Conservation (phyloP, 2,329 filamentous ascomycete species). For the Zymoseptoria brevis region DNA sequence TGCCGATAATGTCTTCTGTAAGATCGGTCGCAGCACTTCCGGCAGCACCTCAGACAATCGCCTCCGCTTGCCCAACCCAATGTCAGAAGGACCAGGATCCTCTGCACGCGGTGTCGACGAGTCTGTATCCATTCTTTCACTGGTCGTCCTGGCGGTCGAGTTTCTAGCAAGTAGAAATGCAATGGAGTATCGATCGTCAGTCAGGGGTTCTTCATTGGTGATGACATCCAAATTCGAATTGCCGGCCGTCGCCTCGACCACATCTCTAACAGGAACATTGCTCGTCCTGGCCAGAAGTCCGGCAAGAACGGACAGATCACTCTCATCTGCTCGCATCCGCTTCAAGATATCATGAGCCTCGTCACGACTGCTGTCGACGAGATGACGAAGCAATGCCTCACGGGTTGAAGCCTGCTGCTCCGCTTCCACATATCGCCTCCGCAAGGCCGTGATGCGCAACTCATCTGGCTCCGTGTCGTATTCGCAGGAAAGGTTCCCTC, state of each 20-base stretch:
- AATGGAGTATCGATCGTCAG: background rate
- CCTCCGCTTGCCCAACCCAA: constrained; percentile 1
- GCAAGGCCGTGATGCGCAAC: constrained; percentile 7
- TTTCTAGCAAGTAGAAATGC: background rate
- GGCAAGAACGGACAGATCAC: constrained; percentile 2
- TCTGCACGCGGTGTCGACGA: background rate
- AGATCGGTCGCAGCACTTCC: background rate
- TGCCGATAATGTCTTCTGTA: background rate
- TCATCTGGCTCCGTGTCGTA: constrained; percentile 11
- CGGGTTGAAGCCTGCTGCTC: constrained; percentile 2
- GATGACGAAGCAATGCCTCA: constrained; percentile 2
- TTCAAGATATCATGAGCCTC: constrained; percentile 4
- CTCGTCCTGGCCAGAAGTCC: background rate
- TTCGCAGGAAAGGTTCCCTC: constrained; percentile 1
- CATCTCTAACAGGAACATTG: background rate
- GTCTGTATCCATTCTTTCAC: background rate
- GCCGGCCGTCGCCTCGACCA: background rate
- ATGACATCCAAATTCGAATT: background rate
- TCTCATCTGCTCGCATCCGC: constrained; percentile 6
- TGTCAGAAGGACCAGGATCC: background rate
- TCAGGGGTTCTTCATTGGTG: background rate
- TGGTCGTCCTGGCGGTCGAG: background rate
- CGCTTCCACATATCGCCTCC: constrained; percentile 5
- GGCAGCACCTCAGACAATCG: background rate
- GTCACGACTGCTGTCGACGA: constrained; percentile 1